These are phyloP conservation scores for Monilinia fructicola DNA, from an alignment of 2,329 filamentous ascomycete species.

Conservation along the genomic window DNA sequence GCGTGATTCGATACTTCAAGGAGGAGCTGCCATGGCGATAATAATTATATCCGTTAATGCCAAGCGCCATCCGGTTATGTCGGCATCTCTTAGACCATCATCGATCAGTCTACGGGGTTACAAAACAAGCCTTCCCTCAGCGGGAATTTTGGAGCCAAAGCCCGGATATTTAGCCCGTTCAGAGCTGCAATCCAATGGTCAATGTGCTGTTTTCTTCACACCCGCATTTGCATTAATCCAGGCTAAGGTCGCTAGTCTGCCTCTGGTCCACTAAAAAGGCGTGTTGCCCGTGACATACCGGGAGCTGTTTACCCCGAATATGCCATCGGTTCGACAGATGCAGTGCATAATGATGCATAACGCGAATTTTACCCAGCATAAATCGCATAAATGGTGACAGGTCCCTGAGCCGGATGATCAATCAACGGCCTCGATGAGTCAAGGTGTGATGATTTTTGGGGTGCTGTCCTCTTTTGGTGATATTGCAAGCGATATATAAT, in stretches of 20 bases:
- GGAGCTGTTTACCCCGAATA: background rate
- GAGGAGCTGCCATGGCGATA: background rate
- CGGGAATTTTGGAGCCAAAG: background rate
- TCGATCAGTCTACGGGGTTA: no score
- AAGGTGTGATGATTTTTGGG: background rate
- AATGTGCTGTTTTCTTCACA: background rate
- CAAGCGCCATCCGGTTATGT: background rate
- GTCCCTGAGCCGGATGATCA: background rate
- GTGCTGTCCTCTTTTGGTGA: background rate
- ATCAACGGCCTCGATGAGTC: background rate
- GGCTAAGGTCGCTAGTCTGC: background rate
- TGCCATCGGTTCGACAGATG: background rate
- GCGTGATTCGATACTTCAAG: no score
- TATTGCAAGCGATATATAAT: slow-evolving; percentile 4
- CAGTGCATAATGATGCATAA: slow-evolving; percentile 13
- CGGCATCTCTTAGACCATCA: background rate
- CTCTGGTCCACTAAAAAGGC: background rate
- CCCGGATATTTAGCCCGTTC: background rate
- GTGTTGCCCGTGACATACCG: background rate
- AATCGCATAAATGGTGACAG: background rate
- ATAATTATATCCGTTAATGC: background rate
- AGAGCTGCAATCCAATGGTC: background rate
- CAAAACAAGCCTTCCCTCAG: background rate
- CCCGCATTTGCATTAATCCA: background rate
- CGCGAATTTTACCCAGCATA: slow-evolving; percentile 1